These are phyloP conservation scores for Leersia perrieri DNA, from an alignment of 176 grass and related monocot genomes.

Conservation along the genomic window DNA sequence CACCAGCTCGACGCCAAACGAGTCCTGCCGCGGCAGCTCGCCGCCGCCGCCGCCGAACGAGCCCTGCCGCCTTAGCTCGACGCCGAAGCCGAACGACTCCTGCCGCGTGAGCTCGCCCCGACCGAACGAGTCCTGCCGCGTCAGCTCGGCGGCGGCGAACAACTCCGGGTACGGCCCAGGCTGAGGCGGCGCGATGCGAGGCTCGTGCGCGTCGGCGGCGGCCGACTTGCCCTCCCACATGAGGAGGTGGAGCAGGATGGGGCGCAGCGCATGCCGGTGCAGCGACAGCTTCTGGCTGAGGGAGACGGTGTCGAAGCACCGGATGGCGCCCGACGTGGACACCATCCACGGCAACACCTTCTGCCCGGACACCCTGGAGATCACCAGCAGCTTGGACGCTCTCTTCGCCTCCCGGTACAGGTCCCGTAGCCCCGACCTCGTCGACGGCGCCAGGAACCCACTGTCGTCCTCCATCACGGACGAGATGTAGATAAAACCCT, in stretches of 20 bases:
- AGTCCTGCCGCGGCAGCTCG: not conserved
- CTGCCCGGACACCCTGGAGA: slow-evolving; percentile 78
- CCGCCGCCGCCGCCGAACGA: not conserved
- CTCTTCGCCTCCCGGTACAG: slow-evolving; percentile 67
- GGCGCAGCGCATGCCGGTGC: slow-evolving; percentile 77
- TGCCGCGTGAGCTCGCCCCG: not conserved
- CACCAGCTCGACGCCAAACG: not conserved
- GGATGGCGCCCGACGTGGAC: slow-evolving; percentile 73
- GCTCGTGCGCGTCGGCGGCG: not conserved
- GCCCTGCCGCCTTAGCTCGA: not conserved
- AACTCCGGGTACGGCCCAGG: not conserved
- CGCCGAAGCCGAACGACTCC: not conserved
- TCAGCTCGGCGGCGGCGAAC: not conserved
- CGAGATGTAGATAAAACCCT: slow-evolving; percentile 92
- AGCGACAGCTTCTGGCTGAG: slow-evolving; percentile 92
- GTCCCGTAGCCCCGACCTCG: slow-evolving; percentile 87
- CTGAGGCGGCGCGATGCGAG: not conserved
- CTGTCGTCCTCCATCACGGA: slow-evolving; percentile 70
- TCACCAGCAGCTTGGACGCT: slow-evolving; percentile 72
- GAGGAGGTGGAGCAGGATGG: slow-evolving; percentile 81
- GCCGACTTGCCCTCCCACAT: slow-evolving; percentile 57
- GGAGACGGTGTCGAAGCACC: slow-evolving; percentile 95
- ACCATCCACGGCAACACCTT: slow-evolving; percentile 91
- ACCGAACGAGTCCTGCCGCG: not conserved
- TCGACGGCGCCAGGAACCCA: slow-evolving; percentile 50